Conservation (phyloP, 202 grass and related monocot species). For the Dendrocalamus latiflorus region DNA sequence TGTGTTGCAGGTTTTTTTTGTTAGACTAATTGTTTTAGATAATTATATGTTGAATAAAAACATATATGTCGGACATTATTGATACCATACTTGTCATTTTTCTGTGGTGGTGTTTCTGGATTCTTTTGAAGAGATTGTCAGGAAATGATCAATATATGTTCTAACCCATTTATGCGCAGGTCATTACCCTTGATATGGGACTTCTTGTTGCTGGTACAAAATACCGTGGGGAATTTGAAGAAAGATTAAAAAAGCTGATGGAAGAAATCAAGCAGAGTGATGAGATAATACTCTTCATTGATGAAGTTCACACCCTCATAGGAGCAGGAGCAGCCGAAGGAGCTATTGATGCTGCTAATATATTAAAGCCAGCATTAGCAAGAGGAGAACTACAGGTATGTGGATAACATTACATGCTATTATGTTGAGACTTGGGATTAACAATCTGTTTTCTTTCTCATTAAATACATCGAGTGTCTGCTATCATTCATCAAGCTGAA, state of each 20-base stretch:
- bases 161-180: constrained; percentile 17
- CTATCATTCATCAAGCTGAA: neutral
- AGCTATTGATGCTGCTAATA: constrained; percentile 84
- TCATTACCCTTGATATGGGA: constrained; percentile 83
- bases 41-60: neutral
- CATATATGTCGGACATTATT: neutral
- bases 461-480: neutral
- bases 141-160: neutral
- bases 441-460: neutral
- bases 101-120: neutral
- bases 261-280: constrained; percentile 88
- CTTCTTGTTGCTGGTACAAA: constrained; percentile 84
- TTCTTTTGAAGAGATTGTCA: neutral
- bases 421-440: neutral
- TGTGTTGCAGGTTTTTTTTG: neutral
- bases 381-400: constrained; percentile 86
- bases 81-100: neutral
- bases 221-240: constrained; percentile 86
- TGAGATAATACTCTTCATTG: constrained; percentile 87
- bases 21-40: neutral
- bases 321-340: constrained; percentile 79
- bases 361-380: constrained; percentile 76
- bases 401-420: constrained; percentile 12
- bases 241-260: constrained; percentile 80
- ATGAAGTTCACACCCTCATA: constrained; percentile 82